Base-by-base conservation (phyloP, 73 alveolate species). In the Effrenium voratum region DNA sequence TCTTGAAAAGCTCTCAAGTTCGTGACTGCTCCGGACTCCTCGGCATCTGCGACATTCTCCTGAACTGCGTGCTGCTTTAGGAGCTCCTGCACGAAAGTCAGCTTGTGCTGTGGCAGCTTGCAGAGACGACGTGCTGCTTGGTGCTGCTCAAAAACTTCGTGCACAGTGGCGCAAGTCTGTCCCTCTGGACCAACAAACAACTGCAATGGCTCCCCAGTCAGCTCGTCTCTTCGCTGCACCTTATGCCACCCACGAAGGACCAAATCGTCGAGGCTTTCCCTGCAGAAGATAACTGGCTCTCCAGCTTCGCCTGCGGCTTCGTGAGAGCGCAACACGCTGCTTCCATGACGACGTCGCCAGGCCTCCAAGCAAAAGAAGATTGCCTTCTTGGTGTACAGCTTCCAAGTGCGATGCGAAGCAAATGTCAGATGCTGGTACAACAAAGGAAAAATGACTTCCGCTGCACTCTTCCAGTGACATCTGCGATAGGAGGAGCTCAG, bases 391-490 rank as follows among this genome's bases (percentile, higher is more conserved):
- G 60, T 70, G 49, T 19, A 84, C 44, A 84, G 60, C 26, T 84
- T 84, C 93, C 94, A 86, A 19, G 94, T 59, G 4, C 83, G 60
- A 36, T 86, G 94, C 6, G 83, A 57, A 13, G 83, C 94, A 44
- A 59, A 86, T 2, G 94, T 86, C 43, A 86, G 26, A 19, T 86
- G 94, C 43, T 60, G 68, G 24, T 22, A 60, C 38, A 55, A 3
- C 70, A 86, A 28, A 26, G 83, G 94, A 26, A 86, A 86, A 45
- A 86, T 86, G 32, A 86, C 44, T 44, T 60, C 94, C 38, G 94
- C 49, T 3, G 94, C 83, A 16, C 83, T 86, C 83, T 59, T 86
- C 94, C 94, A 86, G 36, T 86, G 94, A 60, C 94, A 86, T 2
- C 83, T 59, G 2, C 94, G 49, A n/a, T 59, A 86, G 0, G 83